A percentile compares a stretch with the other conserved stretches of the same genome.
Conservation (phyloP, 805 yeast species). For the Starmerella floricola region DNA sequence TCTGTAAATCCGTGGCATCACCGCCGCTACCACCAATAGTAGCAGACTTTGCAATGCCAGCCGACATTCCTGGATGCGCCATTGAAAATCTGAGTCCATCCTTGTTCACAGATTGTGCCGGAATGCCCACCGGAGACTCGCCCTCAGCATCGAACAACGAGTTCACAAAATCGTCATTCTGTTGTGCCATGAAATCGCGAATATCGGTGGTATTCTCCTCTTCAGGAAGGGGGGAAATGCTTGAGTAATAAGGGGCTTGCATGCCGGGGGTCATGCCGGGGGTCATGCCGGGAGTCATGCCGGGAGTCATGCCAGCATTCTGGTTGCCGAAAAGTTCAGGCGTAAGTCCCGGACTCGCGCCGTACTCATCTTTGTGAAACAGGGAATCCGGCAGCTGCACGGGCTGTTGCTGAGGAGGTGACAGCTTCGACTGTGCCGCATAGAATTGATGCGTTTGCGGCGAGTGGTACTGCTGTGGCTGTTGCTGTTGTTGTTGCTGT, state of each 20-base stretch:
- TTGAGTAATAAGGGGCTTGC: conserved; percentile 1
- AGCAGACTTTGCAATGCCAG: conserved; percentile 21
- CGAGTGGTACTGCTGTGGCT: neutral
- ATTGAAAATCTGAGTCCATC: too few species aligned
- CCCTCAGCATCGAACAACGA: conserved; percentile 18
- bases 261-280: conserved; percentile 2
- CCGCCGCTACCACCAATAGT: neutral
- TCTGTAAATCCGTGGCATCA: conserved; percentile 46
- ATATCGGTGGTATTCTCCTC: conserved; percentile 3
- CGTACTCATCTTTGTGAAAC: neutral
- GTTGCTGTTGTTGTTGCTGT: neutral
- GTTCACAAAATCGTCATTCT: conserved; percentile 22
- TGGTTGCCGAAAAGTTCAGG: conserved; percentile 7
- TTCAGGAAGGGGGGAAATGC: conserved; percentile 1
- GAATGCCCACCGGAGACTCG: neutral
- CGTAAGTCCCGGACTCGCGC: neutral
- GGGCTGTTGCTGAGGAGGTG: neutral
- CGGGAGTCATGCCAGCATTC: conserved; percentile 16
- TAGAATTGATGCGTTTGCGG: neutral
- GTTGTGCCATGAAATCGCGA: conserved; percentile 17
- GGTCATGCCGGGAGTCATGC: conserved; percentile 15
- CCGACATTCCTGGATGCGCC: too few species aligned
- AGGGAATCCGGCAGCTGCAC: neutral
- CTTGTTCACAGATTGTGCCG: conserved; percentile 11
- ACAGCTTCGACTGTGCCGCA: conserved; percentile 1